Conservation (phyloP, 2,329 filamentous ascomycete species). For the Aurifilum marmelostoma region DNA sequence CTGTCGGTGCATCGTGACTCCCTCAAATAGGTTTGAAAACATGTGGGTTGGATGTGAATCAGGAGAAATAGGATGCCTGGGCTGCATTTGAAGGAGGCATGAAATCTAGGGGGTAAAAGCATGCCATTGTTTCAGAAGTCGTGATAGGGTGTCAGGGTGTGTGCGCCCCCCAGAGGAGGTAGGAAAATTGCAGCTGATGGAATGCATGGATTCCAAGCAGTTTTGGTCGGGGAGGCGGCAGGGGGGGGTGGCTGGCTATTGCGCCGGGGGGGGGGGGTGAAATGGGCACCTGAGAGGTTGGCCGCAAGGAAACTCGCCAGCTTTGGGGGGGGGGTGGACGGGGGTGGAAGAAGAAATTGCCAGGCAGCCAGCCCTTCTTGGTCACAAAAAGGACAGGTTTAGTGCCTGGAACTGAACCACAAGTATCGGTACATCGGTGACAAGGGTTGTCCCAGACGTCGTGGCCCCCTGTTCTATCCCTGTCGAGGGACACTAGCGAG, state of each 20-base stretch:
- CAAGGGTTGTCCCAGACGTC: background rate
- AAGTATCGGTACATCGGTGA: background rate
- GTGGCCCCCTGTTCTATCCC: background rate
- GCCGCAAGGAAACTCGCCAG: background rate
- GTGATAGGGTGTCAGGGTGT: slow-evolving; percentile 22
- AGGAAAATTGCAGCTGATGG: slow-evolving; percentile 7
- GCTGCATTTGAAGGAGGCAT: slow-evolving; percentile 21
- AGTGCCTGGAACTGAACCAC: background rate
- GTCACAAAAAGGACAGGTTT: background rate
- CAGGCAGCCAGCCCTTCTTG: background rate
- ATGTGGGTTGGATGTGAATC: slow-evolving; percentile 22
- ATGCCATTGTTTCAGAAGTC: slow-evolving; percentile 27
- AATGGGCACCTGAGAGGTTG: background rate
- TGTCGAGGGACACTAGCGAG: slow-evolving; percentile 8
- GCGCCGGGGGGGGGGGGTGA: background rate
- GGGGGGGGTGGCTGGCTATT: background rate
- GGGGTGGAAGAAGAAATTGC: background rate
- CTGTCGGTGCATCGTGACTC: slow-evolving; percentile 11
- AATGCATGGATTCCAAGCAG: background rate
- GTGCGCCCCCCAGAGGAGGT: background rate
- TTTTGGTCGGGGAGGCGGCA: background rate
- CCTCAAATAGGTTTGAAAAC: slow-evolving; percentile 18
- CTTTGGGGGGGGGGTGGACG: no score
- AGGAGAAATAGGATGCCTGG: slow-evolving; percentile 17
- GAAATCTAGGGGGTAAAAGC: slow-evolving; percentile 25